These are phyloP conservation scores for Debaryomycetaceae sp. DNA, from an alignment of 1,139 yeast genomes.

Conservation along the genomic window DNA sequence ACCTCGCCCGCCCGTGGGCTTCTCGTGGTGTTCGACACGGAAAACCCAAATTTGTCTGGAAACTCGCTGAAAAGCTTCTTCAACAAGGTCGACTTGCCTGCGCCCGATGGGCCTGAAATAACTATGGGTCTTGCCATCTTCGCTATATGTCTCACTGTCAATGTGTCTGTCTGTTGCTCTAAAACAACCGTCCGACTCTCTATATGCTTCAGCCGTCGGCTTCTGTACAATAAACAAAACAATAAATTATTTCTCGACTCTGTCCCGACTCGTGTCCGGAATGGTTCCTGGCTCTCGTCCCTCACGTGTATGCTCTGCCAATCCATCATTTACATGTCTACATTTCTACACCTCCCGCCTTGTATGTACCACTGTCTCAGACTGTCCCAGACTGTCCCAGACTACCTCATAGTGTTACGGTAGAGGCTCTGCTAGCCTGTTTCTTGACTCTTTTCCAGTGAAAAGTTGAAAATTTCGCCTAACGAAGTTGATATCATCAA, in stretches of 20 bases:
- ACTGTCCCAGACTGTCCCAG: no score
- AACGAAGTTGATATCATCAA: background rate
- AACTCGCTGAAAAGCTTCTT: conserved; percentile 86
- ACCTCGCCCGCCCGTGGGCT: conserved; percentile 87
- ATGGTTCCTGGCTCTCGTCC: background rate
- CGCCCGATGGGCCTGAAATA: conserved; percentile 94
- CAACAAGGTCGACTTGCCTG: conserved; percentile 92
- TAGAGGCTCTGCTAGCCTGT: no score
- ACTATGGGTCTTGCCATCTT: conserved; percentile 69
- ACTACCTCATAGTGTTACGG: no score
- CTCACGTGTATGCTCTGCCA: background rate
- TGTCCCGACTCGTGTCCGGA: background rate
- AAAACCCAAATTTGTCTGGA: conserved; percentile 88
- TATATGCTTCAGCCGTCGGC: background rate
- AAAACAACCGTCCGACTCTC: background rate
- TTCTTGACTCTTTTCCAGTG: no score
- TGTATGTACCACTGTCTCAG: no score
- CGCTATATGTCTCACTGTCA: background rate
- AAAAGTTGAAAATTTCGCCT: background rate
- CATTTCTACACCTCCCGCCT: no score
- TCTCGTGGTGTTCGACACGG: conserved; percentile 93
- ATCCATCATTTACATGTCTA: background rate
- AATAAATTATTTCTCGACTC: background rate
- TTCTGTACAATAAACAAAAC: background rate
- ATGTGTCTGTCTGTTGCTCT: background rate